Percentiles rank a stretch among this genome's conserved stretches.
These are phyloP conservation scores for Aspergillus haitiensis DNA, from an alignment of 495 filamentous ascomycete genomes.

Conservation along the genomic window DNA sequence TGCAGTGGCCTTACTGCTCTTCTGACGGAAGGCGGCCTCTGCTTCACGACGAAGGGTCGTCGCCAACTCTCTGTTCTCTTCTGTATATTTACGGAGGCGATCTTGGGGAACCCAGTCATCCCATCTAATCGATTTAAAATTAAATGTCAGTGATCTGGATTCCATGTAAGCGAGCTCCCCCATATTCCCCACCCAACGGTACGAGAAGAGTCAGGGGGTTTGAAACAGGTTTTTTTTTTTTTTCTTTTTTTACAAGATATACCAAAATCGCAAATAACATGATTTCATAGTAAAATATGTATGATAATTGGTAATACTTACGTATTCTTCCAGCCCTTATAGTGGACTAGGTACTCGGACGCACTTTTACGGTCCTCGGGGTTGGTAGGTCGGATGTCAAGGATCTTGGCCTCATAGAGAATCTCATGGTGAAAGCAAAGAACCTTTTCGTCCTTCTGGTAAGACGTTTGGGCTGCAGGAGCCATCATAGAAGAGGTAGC, in stretches of 20 bases:
- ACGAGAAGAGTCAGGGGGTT: conserved; percentile 15
- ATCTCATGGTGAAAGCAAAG: conserved; percentile 97
- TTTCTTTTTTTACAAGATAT: background rate
- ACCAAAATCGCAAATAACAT: background rate
- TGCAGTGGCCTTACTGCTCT: conserved; percentile 42
- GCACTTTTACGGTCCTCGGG: conserved; percentile 70
- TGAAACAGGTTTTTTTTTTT: conserved; percentile 1
- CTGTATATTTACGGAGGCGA: conserved; percentile 88
- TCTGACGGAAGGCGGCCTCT: conserved; percentile 41
- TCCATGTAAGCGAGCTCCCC: conserved; percentile 3
- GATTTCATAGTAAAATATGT: conserved; percentile 1
- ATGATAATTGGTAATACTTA: conserved; percentile 46
- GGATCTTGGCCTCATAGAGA: conserved; percentile 93
- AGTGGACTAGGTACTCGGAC: conserved; percentile 88
- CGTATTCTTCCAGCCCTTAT: conserved; percentile 99
- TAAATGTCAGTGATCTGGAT: conserved; percentile 20
- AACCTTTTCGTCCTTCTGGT: conserved; percentile 85
- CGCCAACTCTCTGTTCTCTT: conserved; percentile 88
- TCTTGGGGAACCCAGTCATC: conserved; percentile 98
- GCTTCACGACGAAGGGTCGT: conserved; percentile 46
- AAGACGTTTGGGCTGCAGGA: conserved; percentile 60
- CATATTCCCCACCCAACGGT: conserved; percentile 6
- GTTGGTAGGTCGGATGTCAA: conserved; percentile 67
- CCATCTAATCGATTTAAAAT: conserved; percentile 58
- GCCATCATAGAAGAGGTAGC: conserved; percentile 50